Percentiles rank a stretch among this genome's conserved stretches.
Evolutionary conservation across 768 basidiomycete species (phyloP).

Genomic region (Termitomyces sp.): DNA sequence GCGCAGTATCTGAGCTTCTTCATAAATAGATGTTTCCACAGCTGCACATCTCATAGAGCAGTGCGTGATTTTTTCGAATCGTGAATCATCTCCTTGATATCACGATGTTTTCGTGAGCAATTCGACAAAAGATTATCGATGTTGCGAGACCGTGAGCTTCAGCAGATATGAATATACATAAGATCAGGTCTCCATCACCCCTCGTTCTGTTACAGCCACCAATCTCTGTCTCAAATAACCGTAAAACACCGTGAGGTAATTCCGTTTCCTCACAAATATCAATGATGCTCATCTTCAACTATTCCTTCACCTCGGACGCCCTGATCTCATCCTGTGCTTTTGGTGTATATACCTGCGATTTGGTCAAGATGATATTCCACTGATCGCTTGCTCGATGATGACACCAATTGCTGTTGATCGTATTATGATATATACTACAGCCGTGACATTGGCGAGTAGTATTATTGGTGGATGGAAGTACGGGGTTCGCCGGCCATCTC

Average conservation of each 20-base stretch:
- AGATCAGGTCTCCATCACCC: slow-evolving; percentile 1
- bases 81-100: background rate
- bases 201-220: background rate
- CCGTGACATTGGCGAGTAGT: background rate
- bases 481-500: background rate
- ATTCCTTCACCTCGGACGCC: too few species aligned
- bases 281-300: background rate
- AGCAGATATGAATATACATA: background rate
- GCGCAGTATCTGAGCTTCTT: background rate
- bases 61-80: background rate
- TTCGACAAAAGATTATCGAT: background rate
- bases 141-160: background rate
- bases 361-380: background rate
- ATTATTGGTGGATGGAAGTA: background rate
- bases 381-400: background rate
- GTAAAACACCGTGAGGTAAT: background rate
- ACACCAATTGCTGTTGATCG: background rate
- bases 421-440: background rate
- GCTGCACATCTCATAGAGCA: background rate
- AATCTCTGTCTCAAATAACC: background rate
- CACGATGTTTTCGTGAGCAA: background rate
- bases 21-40: background rate
- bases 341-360: background rate
- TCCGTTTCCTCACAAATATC: background rate
- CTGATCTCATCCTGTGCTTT: background rate